Conservation (phyloP, 139 green algal species). For the Tetratostichococcus sp. region DNA sequence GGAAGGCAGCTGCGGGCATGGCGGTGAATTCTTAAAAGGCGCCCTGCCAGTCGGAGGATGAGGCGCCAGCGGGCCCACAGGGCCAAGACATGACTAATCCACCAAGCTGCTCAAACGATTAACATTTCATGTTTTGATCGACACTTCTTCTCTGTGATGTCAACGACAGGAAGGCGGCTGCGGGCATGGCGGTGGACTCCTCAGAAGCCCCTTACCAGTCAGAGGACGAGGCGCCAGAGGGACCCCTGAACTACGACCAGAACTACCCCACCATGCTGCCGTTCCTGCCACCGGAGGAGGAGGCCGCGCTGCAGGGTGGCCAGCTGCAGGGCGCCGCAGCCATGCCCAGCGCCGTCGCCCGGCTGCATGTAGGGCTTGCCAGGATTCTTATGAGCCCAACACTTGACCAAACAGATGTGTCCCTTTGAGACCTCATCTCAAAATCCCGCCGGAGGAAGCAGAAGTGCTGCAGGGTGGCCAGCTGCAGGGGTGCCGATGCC, state of each 20-base stretch:
- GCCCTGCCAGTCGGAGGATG: not conserved
- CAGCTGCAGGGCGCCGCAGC: not conserved
- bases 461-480: too few species aligned
- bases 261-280: constrained; percentile 56
- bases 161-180: not conserved
- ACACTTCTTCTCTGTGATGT: too few species aligned
- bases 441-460: too few species aligned
- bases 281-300: constrained; percentile 20
- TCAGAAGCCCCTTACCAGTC: not conserved
- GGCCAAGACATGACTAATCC: too few species aligned
- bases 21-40: not conserved
- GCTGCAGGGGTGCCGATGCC: too few species aligned
- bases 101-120: too few species aligned
- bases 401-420: too few species aligned
- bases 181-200: not conserved
- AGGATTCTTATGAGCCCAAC: too few species aligned
- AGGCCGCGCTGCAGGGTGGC: not conserved
- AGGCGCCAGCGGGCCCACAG: constrained; percentile 7
- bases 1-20: too few species aligned
- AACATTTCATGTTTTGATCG: too few species aligned
- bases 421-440: too few species aligned
- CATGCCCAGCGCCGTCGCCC: not conserved
- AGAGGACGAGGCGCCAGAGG: constrained; percentile 2
- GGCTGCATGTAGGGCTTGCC: not conserved
- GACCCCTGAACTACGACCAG: constrained; percentile 34